Percentiles rank a stretch among this genome's conserved stretches.
Evolutionary conservation across 1,139 yeast genomes (phyloP).

Genomic region (Geotrichum aggregatum): DNA sequence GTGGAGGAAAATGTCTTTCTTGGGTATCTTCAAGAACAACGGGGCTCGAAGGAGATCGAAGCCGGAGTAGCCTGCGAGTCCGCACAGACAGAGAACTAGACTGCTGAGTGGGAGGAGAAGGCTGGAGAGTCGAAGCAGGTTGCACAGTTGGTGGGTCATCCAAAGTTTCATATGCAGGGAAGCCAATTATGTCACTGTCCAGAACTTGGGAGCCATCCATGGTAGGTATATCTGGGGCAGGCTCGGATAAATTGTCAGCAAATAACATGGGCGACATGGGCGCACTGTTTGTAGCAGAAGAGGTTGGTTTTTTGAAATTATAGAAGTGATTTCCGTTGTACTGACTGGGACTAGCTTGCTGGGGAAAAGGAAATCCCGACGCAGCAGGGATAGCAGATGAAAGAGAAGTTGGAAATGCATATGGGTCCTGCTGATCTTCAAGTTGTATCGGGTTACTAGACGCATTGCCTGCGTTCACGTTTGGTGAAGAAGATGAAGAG

Average conservation of each 20-base stretch:
- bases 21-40: conserved; percentile 9
- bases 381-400: neutral
- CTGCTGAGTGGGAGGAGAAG: conserved; percentile 5
- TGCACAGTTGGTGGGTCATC: neutral
- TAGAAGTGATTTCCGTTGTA: neutral
- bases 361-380: neutral
- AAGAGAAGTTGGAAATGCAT: neutral
- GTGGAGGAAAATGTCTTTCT: neutral
- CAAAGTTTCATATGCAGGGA: conserved; percentile 12
- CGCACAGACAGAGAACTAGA: conserved; percentile 14
- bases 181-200: conserved; percentile 15
- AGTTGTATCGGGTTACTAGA: neutral
- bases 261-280: conserved; percentile 10
- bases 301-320: neutral
- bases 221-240: neutral
- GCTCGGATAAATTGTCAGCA: conserved; percentile 2
- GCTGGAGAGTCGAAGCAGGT: neutral
- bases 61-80: conserved; percentile 33
- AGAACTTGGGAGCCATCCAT: conserved; percentile 9
- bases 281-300: conserved; percentile 5
- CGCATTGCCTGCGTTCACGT: neutral
- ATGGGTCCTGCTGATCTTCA: neutral
- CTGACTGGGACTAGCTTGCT: neutral
- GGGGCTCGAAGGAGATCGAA: conserved; percentile 43
- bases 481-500: conserved; percentile 8